Percentiles rank a stretch among this genome's conserved stretches.
Evolutionary conservation across 768 basidiomycete species (phyloP).

Genomic region (Boletus sp.): DNA sequence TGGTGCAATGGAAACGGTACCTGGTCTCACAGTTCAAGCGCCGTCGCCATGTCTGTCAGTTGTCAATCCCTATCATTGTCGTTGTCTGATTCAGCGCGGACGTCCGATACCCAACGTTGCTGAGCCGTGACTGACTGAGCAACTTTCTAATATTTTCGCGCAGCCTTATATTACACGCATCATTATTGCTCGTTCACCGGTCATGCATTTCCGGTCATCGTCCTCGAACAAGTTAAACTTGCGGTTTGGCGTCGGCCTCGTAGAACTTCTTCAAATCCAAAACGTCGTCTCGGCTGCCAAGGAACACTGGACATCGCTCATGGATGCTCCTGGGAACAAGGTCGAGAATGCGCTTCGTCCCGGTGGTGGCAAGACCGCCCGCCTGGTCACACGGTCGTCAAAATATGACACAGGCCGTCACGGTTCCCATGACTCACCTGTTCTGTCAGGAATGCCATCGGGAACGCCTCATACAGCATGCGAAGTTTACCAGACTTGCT

Average conservation of each 20-base stretch:
- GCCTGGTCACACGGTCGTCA: slow-evolving; percentile 49
- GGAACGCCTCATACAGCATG: slow-evolving; percentile 95
- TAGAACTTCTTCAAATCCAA: slow-evolving; percentile 87
- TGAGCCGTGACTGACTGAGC: not conserved
- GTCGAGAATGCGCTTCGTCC: slow-evolving; percentile 89
- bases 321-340: slow-evolving; percentile 85
- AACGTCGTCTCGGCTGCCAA: slow-evolving; percentile 93
- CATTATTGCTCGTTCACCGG: not conserved
- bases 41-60: not conserved
- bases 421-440: slow-evolving; percentile 53
- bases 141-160: not conserved
- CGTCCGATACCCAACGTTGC: not conserved
- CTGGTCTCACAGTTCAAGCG: not conserved
- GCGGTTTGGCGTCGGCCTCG: slow-evolving; percentile 34
- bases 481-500: slow-evolving; percentile 93
- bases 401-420: not conserved
- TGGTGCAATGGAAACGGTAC: not conserved
- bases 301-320: slow-evolving; percentile 88
- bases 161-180: slow-evolving; percentile 5
- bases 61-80: not conserved
- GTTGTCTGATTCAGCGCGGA: not conserved
- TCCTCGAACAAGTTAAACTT: slow-evolving; percentile 2
- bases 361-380: slow-evolving; percentile 95
- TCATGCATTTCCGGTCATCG: not conserved
- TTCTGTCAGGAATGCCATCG: slow-evolving; percentile 93